Conservation (phyloP, 2,329 filamentous ascomycete species). For the Xylogone sp. region DNA sequence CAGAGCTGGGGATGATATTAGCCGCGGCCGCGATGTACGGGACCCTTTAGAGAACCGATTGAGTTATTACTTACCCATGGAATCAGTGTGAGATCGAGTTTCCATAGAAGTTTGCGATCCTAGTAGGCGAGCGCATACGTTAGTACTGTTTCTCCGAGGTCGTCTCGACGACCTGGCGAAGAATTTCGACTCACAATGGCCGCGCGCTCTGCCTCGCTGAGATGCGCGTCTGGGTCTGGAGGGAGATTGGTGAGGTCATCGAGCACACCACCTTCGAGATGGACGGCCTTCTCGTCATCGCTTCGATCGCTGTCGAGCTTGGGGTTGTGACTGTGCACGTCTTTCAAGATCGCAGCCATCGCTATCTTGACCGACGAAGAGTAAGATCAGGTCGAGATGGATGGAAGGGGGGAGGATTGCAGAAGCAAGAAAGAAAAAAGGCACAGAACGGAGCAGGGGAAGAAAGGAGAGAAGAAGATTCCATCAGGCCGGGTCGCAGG, state of each 20-base stretch:
- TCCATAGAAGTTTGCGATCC: conserved; percentile 60
- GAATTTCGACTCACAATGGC: conserved; percentile 47
- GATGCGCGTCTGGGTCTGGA: conserved; percentile 58
- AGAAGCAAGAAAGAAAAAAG: background rate
- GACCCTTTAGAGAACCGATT: background rate
- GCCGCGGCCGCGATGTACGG: background rate
- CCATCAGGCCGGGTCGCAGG: background rate
- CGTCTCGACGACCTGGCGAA: background rate
- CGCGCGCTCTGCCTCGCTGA: conserved; percentile 59
- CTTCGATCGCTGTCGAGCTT: conserved; percentile 3
- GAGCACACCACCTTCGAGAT: conserved; percentile 1
- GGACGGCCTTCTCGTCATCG: conserved; percentile 10
- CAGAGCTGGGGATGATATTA: conserved; percentile 44
- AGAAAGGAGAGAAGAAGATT: background rate
- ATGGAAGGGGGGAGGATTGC: too few species aligned
- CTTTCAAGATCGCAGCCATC: background rate
- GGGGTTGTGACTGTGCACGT: background rate
- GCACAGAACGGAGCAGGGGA: background rate
- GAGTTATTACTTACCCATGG: conserved; percentile 47
- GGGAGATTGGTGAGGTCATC: conserved; percentile 8
- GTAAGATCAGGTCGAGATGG: background rate
- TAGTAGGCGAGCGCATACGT: conserved; percentile 27
- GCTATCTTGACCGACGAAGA: background rate
- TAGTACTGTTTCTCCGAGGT: background rate
- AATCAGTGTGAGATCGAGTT: conserved; percentile 57